These are phyloP conservation scores for Meira nashicola DNA, from an alignment of 1,284 basidiomycete species.

Conservation along the genomic window DNA sequence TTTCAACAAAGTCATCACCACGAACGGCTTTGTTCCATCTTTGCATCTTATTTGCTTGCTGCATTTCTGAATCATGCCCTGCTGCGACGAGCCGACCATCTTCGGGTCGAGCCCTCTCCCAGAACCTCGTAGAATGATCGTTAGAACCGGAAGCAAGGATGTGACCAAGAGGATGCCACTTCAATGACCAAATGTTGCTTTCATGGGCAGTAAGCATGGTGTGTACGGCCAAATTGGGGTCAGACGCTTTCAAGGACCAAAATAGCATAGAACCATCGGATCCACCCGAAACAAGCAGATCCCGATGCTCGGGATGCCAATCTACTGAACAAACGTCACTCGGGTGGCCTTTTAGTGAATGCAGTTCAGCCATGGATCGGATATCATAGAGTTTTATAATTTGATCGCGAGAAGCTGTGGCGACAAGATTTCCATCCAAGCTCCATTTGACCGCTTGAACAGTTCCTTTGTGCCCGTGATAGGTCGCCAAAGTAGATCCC, in stretches of 20 bases:
- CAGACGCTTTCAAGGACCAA: constrained; percentile 66
- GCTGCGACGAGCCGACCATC: constrained; percentile 16
- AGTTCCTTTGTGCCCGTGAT: constrained; percentile 91
- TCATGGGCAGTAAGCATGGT: constrained; percentile 88
- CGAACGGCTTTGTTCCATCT: constrained; percentile 7
- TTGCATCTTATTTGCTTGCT: constrained; percentile 4
- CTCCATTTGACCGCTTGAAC: constrained; percentile 89
- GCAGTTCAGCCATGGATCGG: constrained; percentile 90
- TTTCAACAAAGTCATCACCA: constrained; percentile 9
- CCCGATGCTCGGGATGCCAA: constrained; percentile 90
- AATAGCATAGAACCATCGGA: constrained; percentile 87
- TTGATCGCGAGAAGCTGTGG: constrained; percentile 88
- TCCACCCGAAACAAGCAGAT: constrained; percentile 82
- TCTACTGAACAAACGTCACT: constrained; percentile 94
- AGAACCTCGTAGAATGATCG: constrained; percentile 96
- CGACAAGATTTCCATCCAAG: constrained; percentile 85
- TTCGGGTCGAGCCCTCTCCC: constrained; percentile 80
- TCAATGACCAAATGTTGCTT: constrained; percentile 90
- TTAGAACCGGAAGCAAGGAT: constrained; percentile 86
- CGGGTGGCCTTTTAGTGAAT: constrained; percentile 84
- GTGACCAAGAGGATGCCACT: constrained; percentile 93
- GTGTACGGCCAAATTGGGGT: constrained; percentile 63
- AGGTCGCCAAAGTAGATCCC: constrained; percentile 17
- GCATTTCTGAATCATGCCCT: neutral
- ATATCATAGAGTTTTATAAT: constrained; percentile 96